Percentiles rank a stretch among this genome's conserved stretches.
Evolutionary conservation across 148 eudicot species (phyloP).

Genomic region (Cornus controversa): DNA sequence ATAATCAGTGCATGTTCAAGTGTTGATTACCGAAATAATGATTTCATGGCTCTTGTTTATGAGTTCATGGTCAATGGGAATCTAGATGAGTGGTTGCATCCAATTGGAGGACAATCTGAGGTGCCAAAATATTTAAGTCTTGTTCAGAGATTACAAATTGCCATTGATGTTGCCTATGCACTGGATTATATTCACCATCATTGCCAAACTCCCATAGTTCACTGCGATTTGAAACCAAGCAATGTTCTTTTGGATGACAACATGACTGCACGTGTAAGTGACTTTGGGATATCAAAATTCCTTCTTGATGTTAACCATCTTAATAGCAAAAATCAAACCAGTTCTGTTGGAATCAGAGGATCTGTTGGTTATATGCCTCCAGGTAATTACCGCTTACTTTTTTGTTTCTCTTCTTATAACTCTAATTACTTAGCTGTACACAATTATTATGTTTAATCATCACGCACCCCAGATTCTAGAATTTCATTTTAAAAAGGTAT

Average conservation of each 20-base stretch:
- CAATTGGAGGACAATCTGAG: too few species aligned
- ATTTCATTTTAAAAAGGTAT: too few species aligned
- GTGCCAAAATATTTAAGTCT: too few species aligned
- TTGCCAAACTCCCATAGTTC: conserved; percentile 4
- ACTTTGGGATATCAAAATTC: conserved; percentile 15
- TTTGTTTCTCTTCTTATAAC: too few species aligned
- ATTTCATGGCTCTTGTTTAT: too few species aligned
- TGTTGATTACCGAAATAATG: too few species aligned
- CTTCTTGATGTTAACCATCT: not conserved
- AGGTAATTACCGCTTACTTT: conserved; percentile 1
- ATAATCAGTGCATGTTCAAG: too few species aligned
- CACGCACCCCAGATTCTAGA: too few species aligned
- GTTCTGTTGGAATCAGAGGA: conserved; percentile 14
- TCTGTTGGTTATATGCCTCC: conserved; percentile 15
- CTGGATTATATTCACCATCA: conserved; percentile 18
- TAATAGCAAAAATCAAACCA: not conserved
- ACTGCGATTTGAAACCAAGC: conserved; percentile 19
- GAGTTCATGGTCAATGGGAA: too few species aligned
- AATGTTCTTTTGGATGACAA: conserved; percentile 13
- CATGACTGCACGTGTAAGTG: conserved; percentile 14
- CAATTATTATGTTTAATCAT: too few species aligned
- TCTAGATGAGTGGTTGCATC: too few species aligned
- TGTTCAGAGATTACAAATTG: conserved; percentile 9
- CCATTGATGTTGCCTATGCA: conserved; percentile 15
- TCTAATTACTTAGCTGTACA: too few species aligned